Conservation (phyloP, 2,329 filamentous ascomycete genomes). For the Trichoderma semiorbis region DNA sequence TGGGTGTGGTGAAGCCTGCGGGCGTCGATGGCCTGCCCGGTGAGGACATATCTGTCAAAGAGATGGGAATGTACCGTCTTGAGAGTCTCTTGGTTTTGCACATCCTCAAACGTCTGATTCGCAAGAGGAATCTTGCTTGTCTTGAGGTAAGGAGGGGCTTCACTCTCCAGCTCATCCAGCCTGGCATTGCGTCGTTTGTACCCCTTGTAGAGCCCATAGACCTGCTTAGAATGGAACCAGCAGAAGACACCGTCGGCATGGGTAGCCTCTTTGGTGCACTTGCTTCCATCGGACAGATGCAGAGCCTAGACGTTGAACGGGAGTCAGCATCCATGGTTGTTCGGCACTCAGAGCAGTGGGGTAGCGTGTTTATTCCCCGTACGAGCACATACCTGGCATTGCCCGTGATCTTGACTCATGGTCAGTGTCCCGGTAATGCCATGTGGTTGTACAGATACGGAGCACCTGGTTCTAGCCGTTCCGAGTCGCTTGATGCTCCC, state of each 20-base stretch:
- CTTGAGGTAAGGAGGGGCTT: not conserved
- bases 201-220: slow-evolving; percentile 7
- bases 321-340: not conserved
- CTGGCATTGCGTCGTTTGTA: slow-evolving; percentile 9
- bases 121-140: not conserved
- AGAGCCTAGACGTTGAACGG: not conserved
- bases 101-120: slow-evolving; percentile 4
- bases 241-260: slow-evolving; percentile 11
- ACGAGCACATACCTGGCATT: slow-evolving; percentile 4
- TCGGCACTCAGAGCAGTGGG: not conserved
- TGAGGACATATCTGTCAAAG: slow-evolving; percentile 3
- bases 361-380: not conserved
- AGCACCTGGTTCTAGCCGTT: not conserved
- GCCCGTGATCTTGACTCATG: not conserved
- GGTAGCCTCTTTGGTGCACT: slow-evolving; percentile 1
- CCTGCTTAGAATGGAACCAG: slow-evolving; percentile 8
- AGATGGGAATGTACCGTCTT: not conserved
- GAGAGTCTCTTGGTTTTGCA: not conserved
- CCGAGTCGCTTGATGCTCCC: not conserved
- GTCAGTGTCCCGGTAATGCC: not conserved
- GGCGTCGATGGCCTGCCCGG: not conserved
- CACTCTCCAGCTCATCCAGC: not conserved
- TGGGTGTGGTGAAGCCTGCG: slow-evolving; percentile 10
- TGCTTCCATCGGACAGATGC: not conserved
- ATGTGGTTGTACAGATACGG: not conserved